Base-by-base conservation (phyloP, 2,329 filamentous ascomycete genomes). In the Juglanconis sp. region DNA sequence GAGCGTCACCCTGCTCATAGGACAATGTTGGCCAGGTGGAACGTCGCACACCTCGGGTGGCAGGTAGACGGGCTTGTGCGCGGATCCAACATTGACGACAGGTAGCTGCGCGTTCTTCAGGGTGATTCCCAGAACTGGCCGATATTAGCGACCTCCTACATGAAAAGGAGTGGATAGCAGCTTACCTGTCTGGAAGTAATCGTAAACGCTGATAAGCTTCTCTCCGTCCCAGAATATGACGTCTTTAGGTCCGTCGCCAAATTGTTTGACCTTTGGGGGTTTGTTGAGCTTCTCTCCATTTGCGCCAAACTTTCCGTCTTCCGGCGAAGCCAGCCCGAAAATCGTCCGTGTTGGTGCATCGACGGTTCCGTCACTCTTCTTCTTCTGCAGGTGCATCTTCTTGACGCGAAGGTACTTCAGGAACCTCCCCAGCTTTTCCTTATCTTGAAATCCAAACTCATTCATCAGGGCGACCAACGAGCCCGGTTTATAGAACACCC, bases 31-130 rank as follows among this genome's bases (percentile, higher is more conserved):
- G 0, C 85, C 85, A 7, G 79, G 75, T 2, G 81, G 60, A 2
- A 90, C 79, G 0, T 67, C 57, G 68, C 85, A 88, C 3, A 85
- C 76, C 65, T 89, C 79, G 0, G 78, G 71, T 0, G 87, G 87
- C 2, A 89, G 65, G 62, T 87, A 88, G 5, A 73, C 76, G 0
- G 86, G 84, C 15, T 80, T 74, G 0, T 76, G 70, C 1, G 64
- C 64, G 5, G 70, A 84, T 10, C 84, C 85, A 24, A 86, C 80
- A 65, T 89, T 88, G 65, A 89, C 68, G 2, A 87, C 80, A 0
- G 85, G 81, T 9, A 78, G 58, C 0, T 70, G 60, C 0, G 74
- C 72, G 46, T 78, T 63, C 3, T 69, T 6, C 66, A 74, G 24
- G 59, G 63, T 61, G 71, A 79, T 68, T 51, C 74, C 65, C 77